Evolutionary conservation across 495 filamentous ascomycete genomes (phyloP), one percentile per base, ranked within the genome.

Genomic region (Talaromyces nanjingensis): DNA sequence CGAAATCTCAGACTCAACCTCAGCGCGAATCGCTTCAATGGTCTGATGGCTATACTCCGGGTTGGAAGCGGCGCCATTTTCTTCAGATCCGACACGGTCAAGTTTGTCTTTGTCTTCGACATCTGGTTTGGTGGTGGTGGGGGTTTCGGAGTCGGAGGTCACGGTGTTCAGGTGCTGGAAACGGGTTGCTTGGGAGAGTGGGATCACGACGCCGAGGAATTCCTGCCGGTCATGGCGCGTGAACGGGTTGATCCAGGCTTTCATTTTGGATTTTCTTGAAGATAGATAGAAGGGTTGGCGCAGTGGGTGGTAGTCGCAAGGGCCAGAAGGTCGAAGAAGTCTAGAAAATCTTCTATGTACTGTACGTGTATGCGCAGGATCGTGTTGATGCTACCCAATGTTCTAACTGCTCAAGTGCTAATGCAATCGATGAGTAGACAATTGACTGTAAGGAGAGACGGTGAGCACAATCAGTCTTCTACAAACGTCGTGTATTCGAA

Each of bases 161-260:
- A 70, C 70, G 24, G 63, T 67, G 63, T 77, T 73, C n/a, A 74
- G 65, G 53, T 69, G 73, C 25, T 67, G 64, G 55, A 72, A 68
- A 62, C 66, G 66, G 37, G 68, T 66, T 18, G 74, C 77, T 63
- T 76, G 69, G n/a, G 76, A 69, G 47, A 86, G 70, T 11, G 83
- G 82, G 2, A 85, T 74, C 18, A 83, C 77, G n/a, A 84, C 81
- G 12, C 78, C 76, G 1, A 79, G 75, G 67, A 81, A 83, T 39
- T 80, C 76, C 31, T 65, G 69, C 52, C 76, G 73, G 63, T 85
- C 80, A 62, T 77, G 74, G 60, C 73, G 75, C 60, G 77, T 74
- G 69, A 86, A 84, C 1, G 81, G 83, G 61, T 83, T 85, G 65
- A 82, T 58, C 39, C 69, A 74, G 34, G 64, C 14, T 47, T 64